Evolutionary conservation across 1,139 yeast genomes (phyloP), one percentile per base, ranked within the genome.

Genomic region (Diutina ranongensis): DNA sequence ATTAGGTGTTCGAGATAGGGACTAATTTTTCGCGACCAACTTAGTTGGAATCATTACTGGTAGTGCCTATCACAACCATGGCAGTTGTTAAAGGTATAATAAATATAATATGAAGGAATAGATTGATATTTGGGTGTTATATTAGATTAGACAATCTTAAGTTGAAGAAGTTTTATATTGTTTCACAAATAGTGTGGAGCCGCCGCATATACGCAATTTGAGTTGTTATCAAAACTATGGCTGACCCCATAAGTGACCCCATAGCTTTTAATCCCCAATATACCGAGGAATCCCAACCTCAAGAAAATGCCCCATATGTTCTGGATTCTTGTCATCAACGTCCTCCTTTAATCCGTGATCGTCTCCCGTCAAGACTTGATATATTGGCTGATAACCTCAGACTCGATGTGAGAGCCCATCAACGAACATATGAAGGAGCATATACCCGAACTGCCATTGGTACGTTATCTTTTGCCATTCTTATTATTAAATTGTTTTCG

Each of bases 401-500:
- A 52, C 58, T 75, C 36, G 82, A 76, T 51, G 69, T 76, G 3
- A 53, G 82, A 49, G 82, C 82, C 1, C 80, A 76, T 55, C 82
- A 76, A 55, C 56, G 82, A 50, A 76, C 82, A 1, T 76, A 76
- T 53, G 81, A 76, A 56, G 82, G 82, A 0, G 80, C 82, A 3
- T 76, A 76, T 53, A 68, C 78, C 12, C 56, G 82, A 46, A 68
- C 79, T 2, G 74, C 80, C 28, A 59, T 76, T 21, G 71, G 71
- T 34, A 60, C 71, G 46, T 57, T 71, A n/a, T 67, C 73, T 27
- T 71, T 71, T 55, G 55, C 46, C 38, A 48, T 40, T 50, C 48
- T 16, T 45, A 68, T 76, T 41, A 66, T 76, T 53, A 76, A 75
- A 57, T 58, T 76, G 40, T 76, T 76, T 54, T 69, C 77, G 21